Evolutionary conservation across 805 yeast species (phyloP).

Genomic region (Candida ulmi): DNA sequence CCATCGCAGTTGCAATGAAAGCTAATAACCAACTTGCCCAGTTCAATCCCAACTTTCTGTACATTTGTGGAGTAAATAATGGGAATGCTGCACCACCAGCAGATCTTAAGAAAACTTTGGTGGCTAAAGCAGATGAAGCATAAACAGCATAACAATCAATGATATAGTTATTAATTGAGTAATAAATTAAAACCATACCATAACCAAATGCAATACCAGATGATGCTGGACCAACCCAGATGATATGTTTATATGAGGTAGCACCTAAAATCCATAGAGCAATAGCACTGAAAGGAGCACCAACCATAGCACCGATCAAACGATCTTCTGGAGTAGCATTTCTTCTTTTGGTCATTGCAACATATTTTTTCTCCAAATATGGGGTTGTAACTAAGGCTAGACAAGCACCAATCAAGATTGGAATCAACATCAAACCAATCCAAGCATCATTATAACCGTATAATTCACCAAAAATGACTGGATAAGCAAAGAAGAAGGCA

Average conservation of each 20-base stretch:
- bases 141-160: constrained; percentile 83
- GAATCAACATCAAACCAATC: constrained; percentile 84
- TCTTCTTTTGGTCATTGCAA: constrained; percentile 44
- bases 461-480: constrained; percentile 75
- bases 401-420: constrained; percentile 82
- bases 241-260: constrained; percentile 60
- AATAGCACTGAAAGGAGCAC: constrained; percentile 77
- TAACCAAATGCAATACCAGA: constrained; percentile 79
- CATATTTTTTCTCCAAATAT: constrained; percentile 57
- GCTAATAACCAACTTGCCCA: constrained; percentile 83
- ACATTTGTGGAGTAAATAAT: constrained; percentile 76
- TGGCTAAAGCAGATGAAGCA: constrained; percentile 78
- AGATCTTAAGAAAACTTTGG: constrained; percentile 73
- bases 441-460: constrained; percentile 74
- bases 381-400: constrained; percentile 75
- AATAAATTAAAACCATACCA: constrained; percentile 72
- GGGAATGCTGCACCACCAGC: constrained; percentile 90
- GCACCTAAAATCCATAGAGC: constrained; percentile 80
- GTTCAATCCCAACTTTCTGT: constrained; percentile 61
- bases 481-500: constrained; percentile 94
- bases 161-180: constrained; percentile 75
- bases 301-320: constrained; percentile 74
- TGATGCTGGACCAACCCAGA: constrained; percentile 77
- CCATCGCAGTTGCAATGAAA: constrained; percentile 73
- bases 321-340: constrained; percentile 76